A percentile compares a stretch with the other conserved stretches of the same genome.
Conservation (phyloP, 129 eudicot genomes). For the sunflower (Helianthus annuus) region DNA sequence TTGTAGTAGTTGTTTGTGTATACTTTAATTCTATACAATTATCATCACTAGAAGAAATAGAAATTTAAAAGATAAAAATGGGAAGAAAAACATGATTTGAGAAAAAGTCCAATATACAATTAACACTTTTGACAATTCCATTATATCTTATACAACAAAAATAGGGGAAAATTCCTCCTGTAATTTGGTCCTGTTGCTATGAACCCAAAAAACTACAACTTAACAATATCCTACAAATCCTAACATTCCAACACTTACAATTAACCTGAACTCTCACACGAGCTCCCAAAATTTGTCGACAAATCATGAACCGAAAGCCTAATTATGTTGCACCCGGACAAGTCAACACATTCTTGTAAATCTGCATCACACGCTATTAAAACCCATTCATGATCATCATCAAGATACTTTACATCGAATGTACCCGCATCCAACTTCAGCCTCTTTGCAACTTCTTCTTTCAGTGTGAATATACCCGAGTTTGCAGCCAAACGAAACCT, state of each 20-base stretch:
- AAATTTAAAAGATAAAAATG: no score
- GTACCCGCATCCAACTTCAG: constrained; percentile 59
- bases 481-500: constrained; percentile 59
- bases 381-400: constrained; percentile 89
- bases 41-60: no score
- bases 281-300: constrained; percentile 65
- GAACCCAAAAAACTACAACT: constrained; percentile 33
- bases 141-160: constrained; percentile 29
- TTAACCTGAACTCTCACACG: constrained; percentile 75
- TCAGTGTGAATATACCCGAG: constrained; percentile 49
- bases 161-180: constrained; percentile 27
- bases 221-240: constrained; percentile 25
- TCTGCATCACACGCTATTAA: constrained; percentile 76
- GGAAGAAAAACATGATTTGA: no score
- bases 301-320: constrained; percentile 71
- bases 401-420: constrained; percentile 74
- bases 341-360: constrained; percentile 68
- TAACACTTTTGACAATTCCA: no score
- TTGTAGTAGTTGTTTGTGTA: no score
- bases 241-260: not conserved
- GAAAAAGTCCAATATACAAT: no score
- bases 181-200: constrained; percentile 21
- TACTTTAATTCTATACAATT: no score
- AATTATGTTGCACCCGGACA: constrained; percentile 56
- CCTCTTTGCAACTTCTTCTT: constrained; percentile 82